Percentiles rank a stretch among this genome's conserved stretches.
Conservation (phyloP, 140 eudicot species). For the Erigeron philadelphicus region DNA sequence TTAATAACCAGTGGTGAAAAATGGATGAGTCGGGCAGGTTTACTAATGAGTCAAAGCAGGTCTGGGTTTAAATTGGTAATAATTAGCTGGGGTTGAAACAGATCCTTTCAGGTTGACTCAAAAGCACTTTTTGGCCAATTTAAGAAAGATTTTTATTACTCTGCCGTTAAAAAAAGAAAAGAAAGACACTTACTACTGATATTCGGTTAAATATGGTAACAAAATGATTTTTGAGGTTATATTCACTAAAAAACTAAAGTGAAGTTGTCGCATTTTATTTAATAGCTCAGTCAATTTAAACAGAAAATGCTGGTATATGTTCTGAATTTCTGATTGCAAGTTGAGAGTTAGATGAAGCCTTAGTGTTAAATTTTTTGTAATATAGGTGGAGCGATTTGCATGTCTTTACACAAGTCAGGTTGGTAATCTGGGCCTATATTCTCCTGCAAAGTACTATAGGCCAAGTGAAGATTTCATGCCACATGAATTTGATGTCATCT, state of each 20-base stretch:
- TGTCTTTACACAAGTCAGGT: slow-evolving; percentile 90
- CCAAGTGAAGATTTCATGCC: slow-evolving; percentile 95
- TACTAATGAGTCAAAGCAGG: background rate
- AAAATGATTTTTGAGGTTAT: background rate
- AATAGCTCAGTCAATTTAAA: background rate
- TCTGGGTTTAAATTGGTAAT: background rate
- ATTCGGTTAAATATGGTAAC: background rate
- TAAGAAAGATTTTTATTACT: too few species aligned
- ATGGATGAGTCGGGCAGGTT: background rate
- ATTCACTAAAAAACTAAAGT: background rate
- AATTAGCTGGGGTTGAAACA: background rate
- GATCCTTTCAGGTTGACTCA: background rate
- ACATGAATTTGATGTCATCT: slow-evolving; percentile 71
- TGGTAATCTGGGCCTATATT: slow-evolving; percentile 64
- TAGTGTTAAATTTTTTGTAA: background rate
- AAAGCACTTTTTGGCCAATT: background rate
- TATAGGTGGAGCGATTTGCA: slow-evolving; percentile 94
- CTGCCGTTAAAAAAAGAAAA: background rate
- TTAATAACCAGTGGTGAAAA: background rate
- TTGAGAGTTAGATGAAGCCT: background rate
- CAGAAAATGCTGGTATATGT: background rate
- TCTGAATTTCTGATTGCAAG: background rate
- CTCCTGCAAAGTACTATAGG: slow-evolving; percentile 92
- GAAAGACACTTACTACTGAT: too few species aligned
- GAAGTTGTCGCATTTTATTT: too few species aligned